phyloP scores from a whole-genome alignment of 108 stramenopile species.

The Pelagomonas calceolata region DNA sequence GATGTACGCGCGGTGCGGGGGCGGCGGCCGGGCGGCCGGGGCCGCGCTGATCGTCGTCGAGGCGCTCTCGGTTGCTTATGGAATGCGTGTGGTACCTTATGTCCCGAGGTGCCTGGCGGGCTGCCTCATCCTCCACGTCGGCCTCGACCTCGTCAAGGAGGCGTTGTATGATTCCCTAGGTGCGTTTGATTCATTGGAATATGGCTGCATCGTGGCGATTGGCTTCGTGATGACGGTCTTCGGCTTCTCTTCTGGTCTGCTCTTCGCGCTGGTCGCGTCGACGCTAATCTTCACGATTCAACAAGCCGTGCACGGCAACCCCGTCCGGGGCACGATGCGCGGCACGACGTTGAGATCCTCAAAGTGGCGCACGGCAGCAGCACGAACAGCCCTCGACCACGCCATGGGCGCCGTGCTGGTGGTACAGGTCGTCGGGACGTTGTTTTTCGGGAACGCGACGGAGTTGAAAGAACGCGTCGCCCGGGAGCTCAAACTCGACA shows the following conservation, averaged over 20 bases:
- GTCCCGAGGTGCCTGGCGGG: conserved; percentile 73
- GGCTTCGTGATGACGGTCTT: conserved; percentile 50
- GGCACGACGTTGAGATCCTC: conserved; percentile 46
- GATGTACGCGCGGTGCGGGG: conserved; percentile 59
- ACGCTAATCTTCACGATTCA: neutral
- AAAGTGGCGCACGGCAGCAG: conserved; percentile 34
- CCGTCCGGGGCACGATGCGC: conserved; percentile 52
- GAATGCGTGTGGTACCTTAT: conserved; percentile 43
- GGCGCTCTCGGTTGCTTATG: conserved; percentile 50
- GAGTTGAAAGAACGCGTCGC: neutral
- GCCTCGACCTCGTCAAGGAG: conserved; percentile 65
- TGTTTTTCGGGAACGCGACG: neutral
- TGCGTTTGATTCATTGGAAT: conserved; percentile 36
- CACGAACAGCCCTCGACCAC: conserved; percentile 40
- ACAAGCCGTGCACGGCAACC: conserved; percentile 9
- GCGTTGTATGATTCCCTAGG: conserved; percentile 40
- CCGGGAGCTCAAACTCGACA: neutral
- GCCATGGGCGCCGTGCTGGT: neutral
- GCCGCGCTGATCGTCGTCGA: conserved; percentile 38
- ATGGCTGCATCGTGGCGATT: conserved; percentile 55
- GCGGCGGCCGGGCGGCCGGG: conserved; percentile 36
- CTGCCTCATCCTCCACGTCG: conserved; percentile 64
- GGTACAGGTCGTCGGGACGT: neutral
- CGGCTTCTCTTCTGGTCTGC: conserved; percentile 57
- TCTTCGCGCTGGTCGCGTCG: neutral